Base-by-base conservation (phyloP, 83 land plant species). In the Picea abies region DNA sequence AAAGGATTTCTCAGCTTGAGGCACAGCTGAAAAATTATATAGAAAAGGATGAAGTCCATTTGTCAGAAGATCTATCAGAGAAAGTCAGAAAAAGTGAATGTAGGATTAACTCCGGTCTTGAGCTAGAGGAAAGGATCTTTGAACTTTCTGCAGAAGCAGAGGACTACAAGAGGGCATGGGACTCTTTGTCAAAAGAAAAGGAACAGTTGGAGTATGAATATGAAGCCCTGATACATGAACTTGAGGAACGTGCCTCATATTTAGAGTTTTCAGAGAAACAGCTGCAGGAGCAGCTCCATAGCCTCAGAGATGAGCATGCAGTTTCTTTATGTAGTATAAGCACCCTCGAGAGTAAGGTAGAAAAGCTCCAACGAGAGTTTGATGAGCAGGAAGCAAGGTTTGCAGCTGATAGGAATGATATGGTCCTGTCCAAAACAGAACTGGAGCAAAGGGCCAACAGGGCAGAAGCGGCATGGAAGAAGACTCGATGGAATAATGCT, bases 181-280 rank as follows among this genome's bases (percentile, higher is more conserved):
- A 1, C 35, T 32, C 35, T 32, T 32, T 32, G 35, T 32, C 35
- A 32, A 32, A 32, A 32, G 35, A 32, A 32, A 32, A 32, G 35
- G 35, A 32, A 76, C 87, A 90, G 82, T 89, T 89, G 89, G 93
- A 93, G 79, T 83, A 89, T 79, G 89, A 93, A 63, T 93, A 93
- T 79, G 92, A 93, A 84, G 78, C 90, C 29, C 89, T 90, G 32
- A 68, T 93, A 49, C 90, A 87, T 23, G 91, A 93, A 41, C 87
- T 93, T 67, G 95, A 93, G 79, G 91, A 87, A 79, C 86, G 81
- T 35, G 22, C 56, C 25, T 76, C 62, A 76, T 76, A 76, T 52
- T 49, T 76, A 23, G 61, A 56, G 23, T 3, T 52, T 12, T 76
- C 79, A 76, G 90, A 93, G 84, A 89, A 88, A 82, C 86, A 79